Conservation (phyloP, 2,329 filamentous ascomycete genomes). For the Westerdykella sp. region DNA sequence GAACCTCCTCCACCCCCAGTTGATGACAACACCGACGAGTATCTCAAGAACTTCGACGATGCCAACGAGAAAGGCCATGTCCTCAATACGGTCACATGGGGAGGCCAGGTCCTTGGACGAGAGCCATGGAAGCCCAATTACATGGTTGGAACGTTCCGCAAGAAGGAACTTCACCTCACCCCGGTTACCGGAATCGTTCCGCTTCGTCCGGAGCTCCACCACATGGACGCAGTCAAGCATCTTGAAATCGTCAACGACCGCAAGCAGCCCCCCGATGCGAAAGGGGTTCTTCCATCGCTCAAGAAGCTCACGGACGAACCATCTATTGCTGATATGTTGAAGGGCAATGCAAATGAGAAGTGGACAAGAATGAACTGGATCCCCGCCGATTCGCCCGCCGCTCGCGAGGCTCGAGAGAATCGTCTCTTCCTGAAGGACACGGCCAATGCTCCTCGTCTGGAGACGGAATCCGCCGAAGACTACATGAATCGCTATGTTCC, state of each 20-base stretch:
- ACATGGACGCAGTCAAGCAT: constrained; percentile 79
- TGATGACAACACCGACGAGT: constrained; percentile 59
- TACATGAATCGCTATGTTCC: not conserved
- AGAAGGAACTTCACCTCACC: constrained; percentile 77
- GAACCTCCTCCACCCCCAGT: constrained; percentile 46
- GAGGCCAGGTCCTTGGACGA: constrained; percentile 67
- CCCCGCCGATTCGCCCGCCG: constrained; percentile 50
- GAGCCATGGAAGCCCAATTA: constrained; percentile 68
- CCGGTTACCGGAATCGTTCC: constrained; percentile 77
- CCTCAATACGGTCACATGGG: constrained; percentile 73
- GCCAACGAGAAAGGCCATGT: constrained; percentile 65
- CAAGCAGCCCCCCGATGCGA: constrained; percentile 45
- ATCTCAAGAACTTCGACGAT: constrained; percentile 47
- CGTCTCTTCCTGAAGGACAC: constrained; percentile 56
- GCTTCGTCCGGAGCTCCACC: constrained; percentile 85
- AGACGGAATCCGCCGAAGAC: not conserved
- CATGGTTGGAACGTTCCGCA: constrained; percentile 87
- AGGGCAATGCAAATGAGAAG: constrained; percentile 69
- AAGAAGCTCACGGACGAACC: constrained; percentile 69
- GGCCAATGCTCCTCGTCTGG: constrained; percentile 35
- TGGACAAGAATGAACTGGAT: constrained; percentile 56
- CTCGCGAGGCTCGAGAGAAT: constrained; percentile 70
- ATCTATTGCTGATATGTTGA: constrained; percentile 53
- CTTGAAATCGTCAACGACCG: constrained; percentile 51
- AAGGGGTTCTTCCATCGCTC: constrained; percentile 79